phyloP scores from a whole-genome alignment of 805 yeast species.

The Candida nitratophila region DNA sequence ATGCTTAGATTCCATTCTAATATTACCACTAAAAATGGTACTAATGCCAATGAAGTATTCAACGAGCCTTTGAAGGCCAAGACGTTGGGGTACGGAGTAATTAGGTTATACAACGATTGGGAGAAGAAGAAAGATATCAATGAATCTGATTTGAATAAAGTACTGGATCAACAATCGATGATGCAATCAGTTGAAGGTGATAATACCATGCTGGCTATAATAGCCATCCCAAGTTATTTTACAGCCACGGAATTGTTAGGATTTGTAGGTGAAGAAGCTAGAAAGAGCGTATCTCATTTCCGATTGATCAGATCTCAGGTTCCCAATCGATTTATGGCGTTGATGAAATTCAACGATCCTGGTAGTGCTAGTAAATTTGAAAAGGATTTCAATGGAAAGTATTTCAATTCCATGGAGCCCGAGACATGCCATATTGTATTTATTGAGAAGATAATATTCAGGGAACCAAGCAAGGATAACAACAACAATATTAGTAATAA shows the following conservation, averaged over 20 bases:
- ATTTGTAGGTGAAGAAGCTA: constrained; percentile 60
- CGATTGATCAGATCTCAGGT: constrained; percentile 61
- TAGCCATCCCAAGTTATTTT: constrained; percentile 85
- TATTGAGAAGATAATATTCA: constrained; percentile 52
- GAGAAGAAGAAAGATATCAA: constrained; percentile 21
- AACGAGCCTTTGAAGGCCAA: constrained; percentile 49
- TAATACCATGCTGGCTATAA: constrained; percentile 64
- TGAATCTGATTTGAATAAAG: constrained; percentile 4
- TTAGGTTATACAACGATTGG: constrained; percentile 56
- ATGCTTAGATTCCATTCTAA: constrained; percentile 7
- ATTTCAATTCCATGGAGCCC: constrained; percentile 83
- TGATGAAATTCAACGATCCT: constrained; percentile 62
- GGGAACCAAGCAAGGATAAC: constrained; percentile 9
- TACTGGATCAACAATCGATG: constrained; percentile 10
- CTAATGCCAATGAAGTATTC: constrained; percentile 4
- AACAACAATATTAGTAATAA: constrained; percentile 10
- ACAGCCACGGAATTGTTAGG: constrained; percentile 80
- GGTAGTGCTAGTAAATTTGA: constrained; percentile 58
- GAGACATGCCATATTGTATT: constrained; percentile 75
- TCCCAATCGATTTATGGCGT: constrained; percentile 65
- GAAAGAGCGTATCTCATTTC: constrained; percentile 57
- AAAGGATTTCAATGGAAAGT: constrained; percentile 58
- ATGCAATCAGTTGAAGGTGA: constrained; percentile 32
- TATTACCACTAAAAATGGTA: constrained; percentile 1
- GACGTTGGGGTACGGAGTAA: constrained; percentile 67